These are phyloP conservation scores for Thielaviopsis musarum DNA, from an alignment of 2,329 filamentous ascomycete genomes.

Conservation along the genomic window DNA sequence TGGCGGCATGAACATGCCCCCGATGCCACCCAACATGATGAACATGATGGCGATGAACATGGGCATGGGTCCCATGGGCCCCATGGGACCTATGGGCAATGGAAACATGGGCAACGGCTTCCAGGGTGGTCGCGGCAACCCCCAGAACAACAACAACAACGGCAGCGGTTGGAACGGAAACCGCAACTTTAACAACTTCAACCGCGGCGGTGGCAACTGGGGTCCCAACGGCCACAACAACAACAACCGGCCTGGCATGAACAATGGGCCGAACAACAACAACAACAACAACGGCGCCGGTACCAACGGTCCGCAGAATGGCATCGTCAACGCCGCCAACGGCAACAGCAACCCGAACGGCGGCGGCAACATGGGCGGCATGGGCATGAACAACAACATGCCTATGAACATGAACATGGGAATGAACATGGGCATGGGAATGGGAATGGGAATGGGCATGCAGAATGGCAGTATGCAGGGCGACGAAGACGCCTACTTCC, in stretches of 20 bases:
- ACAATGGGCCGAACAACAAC: background rate
- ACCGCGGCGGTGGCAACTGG: background rate
- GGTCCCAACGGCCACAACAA: background rate
- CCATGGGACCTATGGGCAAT: conserved; percentile 8
- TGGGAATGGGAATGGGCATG: conserved; percentile 18
- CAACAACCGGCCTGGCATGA: background rate
- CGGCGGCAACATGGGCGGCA: conserved; percentile 14
- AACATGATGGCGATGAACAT: conserved; percentile 17
- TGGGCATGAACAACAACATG: conserved; percentile 16
- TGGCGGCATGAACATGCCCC: conserved; percentile 26
- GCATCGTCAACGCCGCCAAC: background rate
- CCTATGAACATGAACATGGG: conserved; percentile 14
- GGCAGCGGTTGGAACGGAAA: conserved; percentile 2
- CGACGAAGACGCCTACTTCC: conserved; percentile 84
- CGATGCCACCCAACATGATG: conserved; percentile 12
- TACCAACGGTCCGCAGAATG: too few species aligned
- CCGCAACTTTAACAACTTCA: conserved; percentile 17
- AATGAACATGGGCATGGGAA: conserved; percentile 17
- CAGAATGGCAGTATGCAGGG: conserved; percentile 17
- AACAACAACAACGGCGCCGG: background rate
- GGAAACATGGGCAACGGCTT: conserved; percentile 6
- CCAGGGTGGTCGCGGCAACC: background rate
- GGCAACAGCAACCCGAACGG: background rate
- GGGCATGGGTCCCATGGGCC: conserved; percentile 14
- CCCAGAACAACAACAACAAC: conserved; percentile 13